Percentiles rank a stretch among this genome's conserved stretches.
Evolutionary conservation across 768 basidiomycete species (phyloP).

Genomic region (Leccinum arenicola): DNA sequence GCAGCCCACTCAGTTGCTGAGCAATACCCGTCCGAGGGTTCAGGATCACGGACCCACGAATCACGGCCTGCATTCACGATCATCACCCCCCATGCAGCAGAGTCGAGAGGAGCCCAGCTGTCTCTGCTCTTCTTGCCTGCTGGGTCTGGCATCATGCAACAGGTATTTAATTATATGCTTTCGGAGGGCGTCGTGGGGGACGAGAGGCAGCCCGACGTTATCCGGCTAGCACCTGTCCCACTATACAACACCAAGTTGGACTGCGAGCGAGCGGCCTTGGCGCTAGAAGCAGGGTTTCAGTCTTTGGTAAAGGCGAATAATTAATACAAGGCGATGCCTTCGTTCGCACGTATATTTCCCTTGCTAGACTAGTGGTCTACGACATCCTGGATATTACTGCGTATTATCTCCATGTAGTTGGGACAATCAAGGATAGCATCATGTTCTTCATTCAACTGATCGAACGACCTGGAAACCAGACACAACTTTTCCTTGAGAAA

Average conservation of each 20-base stretch:
- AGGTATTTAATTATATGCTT: slow-evolving; percentile 57
- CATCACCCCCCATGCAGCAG: slow-evolving; percentile 74
- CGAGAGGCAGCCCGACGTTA: slow-evolving; percentile 88
- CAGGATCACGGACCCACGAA: slow-evolving; percentile 13
- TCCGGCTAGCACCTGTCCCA: slow-evolving; percentile 82
- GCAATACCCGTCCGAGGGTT: slow-evolving; percentile 24
- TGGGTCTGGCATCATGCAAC: slow-evolving; percentile 61
- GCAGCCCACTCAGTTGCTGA: slow-evolving; percentile 35
- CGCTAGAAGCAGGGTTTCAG: slow-evolving; percentile 61
- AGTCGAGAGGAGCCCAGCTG: slow-evolving; percentile 80
- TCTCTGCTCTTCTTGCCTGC: slow-evolving; percentile 77
- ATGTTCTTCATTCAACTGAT: slow-evolving; percentile 49
- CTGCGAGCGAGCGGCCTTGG: slow-evolving; percentile 63
- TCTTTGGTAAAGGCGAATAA: slow-evolving; percentile 12
- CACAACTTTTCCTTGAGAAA: slow-evolving; percentile 41
- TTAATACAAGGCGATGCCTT: slow-evolving; percentile 7
- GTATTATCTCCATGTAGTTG: slow-evolving; percentile 46
- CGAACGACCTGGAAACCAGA: slow-evolving; percentile 35
- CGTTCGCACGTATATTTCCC: slow-evolving; percentile 2
- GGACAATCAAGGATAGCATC: slow-evolving; percentile 45
- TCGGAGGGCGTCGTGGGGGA: slow-evolving; percentile 85
- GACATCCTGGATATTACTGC: slow-evolving; percentile 35
- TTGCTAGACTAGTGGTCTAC: slow-evolving; percentile 4
- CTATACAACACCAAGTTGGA: slow-evolving; percentile 85
- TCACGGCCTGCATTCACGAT: slow-evolving; percentile 73